Conservation (phyloP, 73 alveolate species). For the Tetrahymena thermophila region DNA sequence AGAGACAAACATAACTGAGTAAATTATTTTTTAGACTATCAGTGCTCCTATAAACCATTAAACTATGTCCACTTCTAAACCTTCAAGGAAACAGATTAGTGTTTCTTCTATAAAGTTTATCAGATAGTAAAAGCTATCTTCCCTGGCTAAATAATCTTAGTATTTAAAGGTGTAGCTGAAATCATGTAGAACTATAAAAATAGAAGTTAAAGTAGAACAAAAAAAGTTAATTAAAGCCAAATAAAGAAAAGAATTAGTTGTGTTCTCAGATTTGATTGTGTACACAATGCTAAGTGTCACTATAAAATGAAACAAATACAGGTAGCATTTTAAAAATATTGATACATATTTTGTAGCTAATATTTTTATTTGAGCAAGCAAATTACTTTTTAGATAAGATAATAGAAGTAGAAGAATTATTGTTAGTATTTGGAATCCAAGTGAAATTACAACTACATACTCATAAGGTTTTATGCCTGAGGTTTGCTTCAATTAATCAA, state of each 20-base stretch:
- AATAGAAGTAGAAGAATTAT: background rate
- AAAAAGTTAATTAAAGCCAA: background rate
- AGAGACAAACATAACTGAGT: background rate
- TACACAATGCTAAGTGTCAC: background rate
- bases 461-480: background rate
- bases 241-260: background rate
- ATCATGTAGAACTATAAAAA: background rate
- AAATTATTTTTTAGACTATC: background rate
- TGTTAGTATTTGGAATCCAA: background rate
- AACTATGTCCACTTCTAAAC: background rate
- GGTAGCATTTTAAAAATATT: background rate
- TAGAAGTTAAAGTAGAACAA: background rate
- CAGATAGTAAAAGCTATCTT: background rate
- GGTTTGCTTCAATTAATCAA: background rate
- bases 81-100: background rate
- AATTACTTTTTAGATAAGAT: background rate
- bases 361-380: background rate
- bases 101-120: background rate
- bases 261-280: background rate
- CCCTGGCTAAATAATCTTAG: background rate
- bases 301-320: background rate
- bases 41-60: background rate
- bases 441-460: background rate
- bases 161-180: background rate
- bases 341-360: background rate